Percentiles rank a stretch among this genome's conserved stretches.
Conservation (phyloP, 805 yeast species). For the Cyberlindnera misumaiensis region DNA sequence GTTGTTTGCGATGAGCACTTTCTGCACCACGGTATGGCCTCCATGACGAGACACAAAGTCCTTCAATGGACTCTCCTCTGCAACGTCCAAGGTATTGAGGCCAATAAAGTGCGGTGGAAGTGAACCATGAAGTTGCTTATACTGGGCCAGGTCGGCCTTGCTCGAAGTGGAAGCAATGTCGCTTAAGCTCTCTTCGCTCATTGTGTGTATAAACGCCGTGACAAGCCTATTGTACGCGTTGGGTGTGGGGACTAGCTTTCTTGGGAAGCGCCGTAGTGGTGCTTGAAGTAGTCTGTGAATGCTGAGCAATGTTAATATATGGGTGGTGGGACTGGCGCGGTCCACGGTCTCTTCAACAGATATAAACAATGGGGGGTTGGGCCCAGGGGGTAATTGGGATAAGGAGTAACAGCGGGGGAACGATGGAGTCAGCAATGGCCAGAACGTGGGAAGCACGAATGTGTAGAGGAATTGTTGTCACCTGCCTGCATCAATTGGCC, state of each 20-base stretch:
- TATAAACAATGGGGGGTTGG: background rate
- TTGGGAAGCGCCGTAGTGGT: conserved; percentile 6
- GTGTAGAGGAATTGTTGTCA: too few species aligned
- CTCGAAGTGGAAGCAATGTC: conserved; percentile 26
- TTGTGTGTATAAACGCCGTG: conserved; percentile 10
- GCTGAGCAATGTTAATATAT: conserved; percentile 7
- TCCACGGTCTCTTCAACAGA: background rate
- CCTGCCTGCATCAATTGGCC: too few species aligned
- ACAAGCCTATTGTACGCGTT: background rate
- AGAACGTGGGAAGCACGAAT: too few species aligned
- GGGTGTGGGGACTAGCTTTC: background rate
- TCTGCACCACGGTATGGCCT: conserved; percentile 92
- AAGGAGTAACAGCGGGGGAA: background rate
- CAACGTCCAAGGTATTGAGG: conserved; percentile 64
- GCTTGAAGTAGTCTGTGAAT: conserved; percentile 12
- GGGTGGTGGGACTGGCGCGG: background rate
- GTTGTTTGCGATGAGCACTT: conserved; percentile 90
- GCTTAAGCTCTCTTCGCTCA: conserved; percentile 36
- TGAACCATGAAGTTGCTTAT: conserved; percentile 28
- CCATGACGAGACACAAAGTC: conserved; percentile 80
- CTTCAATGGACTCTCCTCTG: conserved; percentile 71
- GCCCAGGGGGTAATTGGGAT: background rate
- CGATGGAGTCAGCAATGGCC: too few species aligned
- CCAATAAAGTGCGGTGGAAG: conserved; percentile 79
- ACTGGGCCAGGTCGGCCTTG: conserved; percentile 26